These are phyloP conservation scores for Aspergillus sp. DNA, from an alignment of 2,329 filamentous ascomycete genomes.

Conservation along the genomic window DNA sequence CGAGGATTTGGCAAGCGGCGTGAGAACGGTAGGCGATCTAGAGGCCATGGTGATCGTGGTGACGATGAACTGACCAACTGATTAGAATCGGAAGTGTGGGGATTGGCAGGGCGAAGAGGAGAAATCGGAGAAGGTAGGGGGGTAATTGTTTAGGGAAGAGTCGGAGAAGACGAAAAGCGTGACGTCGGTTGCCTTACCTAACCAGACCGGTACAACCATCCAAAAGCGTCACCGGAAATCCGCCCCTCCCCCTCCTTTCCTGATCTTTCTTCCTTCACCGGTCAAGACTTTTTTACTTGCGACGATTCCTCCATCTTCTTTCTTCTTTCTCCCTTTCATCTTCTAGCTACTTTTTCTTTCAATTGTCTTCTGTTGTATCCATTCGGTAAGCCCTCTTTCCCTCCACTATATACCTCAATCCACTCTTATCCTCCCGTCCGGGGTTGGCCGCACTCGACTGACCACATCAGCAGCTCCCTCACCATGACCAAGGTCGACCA, in stretches of 20 bases:
- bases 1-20: constrained; percentile 43
- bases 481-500: constrained; percentile 67
- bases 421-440: constrained; percentile 20
- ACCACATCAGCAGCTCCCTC: constrained; percentile 8
- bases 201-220: constrained; percentile 7
- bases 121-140: constrained; percentile 4
- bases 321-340: constrained; percentile 14
- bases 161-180: constrained; percentile 29
- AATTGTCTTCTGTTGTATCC: constrained; percentile 7
- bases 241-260: constrained; percentile 24
- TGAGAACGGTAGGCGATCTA: constrained; percentile 30
- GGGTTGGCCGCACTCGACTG: constrained; percentile 18
- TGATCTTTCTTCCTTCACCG: constrained; percentile 23
- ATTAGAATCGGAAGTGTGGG: background rate
- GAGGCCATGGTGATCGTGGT: constrained; percentile 33
- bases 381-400: constrained; percentile 1
- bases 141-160: constrained; percentile 34
- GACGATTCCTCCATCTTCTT: constrained; percentile 13
- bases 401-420: constrained; percentile 1
- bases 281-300: constrained; percentile 12
- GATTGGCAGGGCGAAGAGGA: background rate
- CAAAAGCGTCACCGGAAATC: constrained; percentile 34
- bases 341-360: constrained; percentile 6
- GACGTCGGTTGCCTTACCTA: constrained; percentile 25
- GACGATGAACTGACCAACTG: constrained; percentile 11